Base-by-base conservation (phyloP, 441 rosid species). In the Brassica hybrid region DNA sequence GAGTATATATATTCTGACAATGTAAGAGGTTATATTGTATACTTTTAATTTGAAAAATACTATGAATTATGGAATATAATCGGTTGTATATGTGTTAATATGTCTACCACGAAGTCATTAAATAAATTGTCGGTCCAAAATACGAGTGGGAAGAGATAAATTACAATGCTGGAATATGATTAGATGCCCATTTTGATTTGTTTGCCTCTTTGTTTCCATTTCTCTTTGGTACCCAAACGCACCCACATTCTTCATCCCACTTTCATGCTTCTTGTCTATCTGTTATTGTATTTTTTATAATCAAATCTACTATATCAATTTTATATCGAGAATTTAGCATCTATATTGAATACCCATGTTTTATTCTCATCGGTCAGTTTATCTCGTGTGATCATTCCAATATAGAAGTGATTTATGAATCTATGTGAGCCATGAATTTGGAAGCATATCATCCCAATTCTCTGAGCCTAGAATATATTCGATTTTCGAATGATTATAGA, bases 101-200 rank as follows among this genome's bases (percentile, higher is more conserved):
- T 52, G 9, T 57, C 56, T 65, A 77, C 36, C 12, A 71, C 14
- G 32, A 77, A 58, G 56, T 6, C 76, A 45, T 21, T 45, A 58
- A 65, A 19, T 12, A 54, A n/a, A 71, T 25, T 16, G 69, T 76
- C 45, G 61, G 75, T 65, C 67, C 12, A 56, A 58, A 56, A 66
- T 45, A 48, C 68, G 77, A 66, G 77, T 78, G 77, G 77, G 34
- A 14, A 58, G 38, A 77, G 72, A 71, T 43, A 57, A 56, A 52
- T 64, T 54, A 11, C 7, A 64, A 77, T 77, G 67, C 76, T 78
- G 81, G 76, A 72, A 66, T 72, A 45, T 78, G 76, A 59, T 65
- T 59, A 78, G 73, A 72, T 72, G 77, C 73, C 77, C 81, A 78
- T 72, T 67, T 72, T 6, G 50, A 78, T 67, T 72, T 78, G 69